These are phyloP conservation scores for Calocera cornea DNA, from an alignment of 768 basidiomycete species.

Conservation along the genomic window DNA sequence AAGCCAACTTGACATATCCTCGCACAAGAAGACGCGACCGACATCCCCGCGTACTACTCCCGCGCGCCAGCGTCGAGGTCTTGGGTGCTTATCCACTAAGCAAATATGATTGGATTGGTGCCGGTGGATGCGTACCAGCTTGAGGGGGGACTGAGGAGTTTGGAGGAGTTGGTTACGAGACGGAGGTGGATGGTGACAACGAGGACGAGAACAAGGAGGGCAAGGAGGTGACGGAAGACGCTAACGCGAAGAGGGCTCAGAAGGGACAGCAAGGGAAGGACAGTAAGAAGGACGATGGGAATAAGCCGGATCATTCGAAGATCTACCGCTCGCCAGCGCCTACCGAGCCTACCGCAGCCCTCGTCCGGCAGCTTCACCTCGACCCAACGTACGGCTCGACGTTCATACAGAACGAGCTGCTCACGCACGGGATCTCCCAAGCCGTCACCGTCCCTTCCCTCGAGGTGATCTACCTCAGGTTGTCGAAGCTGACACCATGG, in stretches of 20 bases:
- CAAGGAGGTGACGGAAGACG: background rate
- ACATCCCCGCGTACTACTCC: slow-evolving; percentile 43
- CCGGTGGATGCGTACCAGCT: slow-evolving; percentile 47
- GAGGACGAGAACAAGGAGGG: background rate
- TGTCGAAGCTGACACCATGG: background rate
- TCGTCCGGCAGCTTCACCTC: slow-evolving; percentile 62
- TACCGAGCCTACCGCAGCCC: slow-evolving; percentile 28
- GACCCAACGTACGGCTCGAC: slow-evolving; percentile 47
- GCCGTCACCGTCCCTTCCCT: slow-evolving; percentile 34
- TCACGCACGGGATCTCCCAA: slow-evolving; percentile 42
- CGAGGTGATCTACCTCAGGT: slow-evolving; percentile 15
- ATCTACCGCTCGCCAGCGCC: background rate
- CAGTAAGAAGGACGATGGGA: slow-evolving; percentile 4
- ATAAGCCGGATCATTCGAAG: slow-evolving; percentile 19
- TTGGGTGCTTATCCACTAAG: slow-evolving; percentile 51
- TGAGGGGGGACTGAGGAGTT: slow-evolving; percentile 25
- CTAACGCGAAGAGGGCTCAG: background rate
- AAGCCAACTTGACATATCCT: slow-evolving; percentile 41
- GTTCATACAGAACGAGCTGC: slow-evolving; percentile 50
- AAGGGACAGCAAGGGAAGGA: background rate
- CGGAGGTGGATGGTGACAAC: too few species aligned
- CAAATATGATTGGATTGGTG: slow-evolving; percentile 50
- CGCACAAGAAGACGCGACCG: slow-evolving; percentile 39
- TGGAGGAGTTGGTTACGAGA: slow-evolving; percentile 18
- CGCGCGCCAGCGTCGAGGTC: slow-evolving; percentile 50